phyloP scores from a whole-genome alignment of 2,329 filamentous ascomycete species.

The Leptographium flavum region DNA sequence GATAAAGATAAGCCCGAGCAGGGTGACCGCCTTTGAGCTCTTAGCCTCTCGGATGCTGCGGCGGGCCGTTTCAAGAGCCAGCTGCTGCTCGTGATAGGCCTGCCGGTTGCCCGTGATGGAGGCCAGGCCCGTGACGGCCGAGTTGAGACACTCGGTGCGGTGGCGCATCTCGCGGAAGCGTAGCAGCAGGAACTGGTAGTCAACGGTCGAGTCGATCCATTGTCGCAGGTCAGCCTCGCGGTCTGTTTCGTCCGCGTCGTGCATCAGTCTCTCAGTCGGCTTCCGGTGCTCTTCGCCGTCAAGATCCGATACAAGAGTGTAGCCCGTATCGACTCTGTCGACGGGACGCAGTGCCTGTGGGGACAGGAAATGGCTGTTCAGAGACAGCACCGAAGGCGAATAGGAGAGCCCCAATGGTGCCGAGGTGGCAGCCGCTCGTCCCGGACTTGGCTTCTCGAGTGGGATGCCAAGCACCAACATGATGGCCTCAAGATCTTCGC shows the following conservation, averaged over 20 bases:
- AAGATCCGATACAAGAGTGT: not conserved
- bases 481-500: constrained; percentile 14
- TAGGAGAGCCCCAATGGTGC: not conserved
- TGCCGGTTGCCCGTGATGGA: constrained; percentile 14
- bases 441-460: constrained; percentile 7
- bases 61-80: constrained; percentile 5
- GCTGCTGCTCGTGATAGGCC: constrained; percentile 13
- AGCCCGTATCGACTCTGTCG: not conserved
- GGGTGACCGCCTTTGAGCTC: constrained; percentile 13
- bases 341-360: too few species aligned
- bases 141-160: constrained; percentile 12
- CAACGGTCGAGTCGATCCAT: constrained; percentile 10
- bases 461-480: constrained; percentile 15
- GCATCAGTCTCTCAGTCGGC: too few species aligned
- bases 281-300: not conserved
- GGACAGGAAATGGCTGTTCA: not conserved
- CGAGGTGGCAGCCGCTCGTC: not conserved
- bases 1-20: constrained; percentile 14
- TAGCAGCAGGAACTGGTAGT: constrained; percentile 13
- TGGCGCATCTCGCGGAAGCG: constrained; percentile 13
- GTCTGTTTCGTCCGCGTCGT: not conserved
- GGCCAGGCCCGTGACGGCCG: constrained; percentile 13
- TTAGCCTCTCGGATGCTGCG: constrained; percentile 14
- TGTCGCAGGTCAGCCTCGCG: not conserved
- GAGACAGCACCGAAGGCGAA: not conserved